A percentile compares a stretch with the other conserved stretches of the same genome.
Evolutionary conservation across 1,139 yeast species (phyloP).

Genomic region (Zygoascus hellenicus): DNA sequence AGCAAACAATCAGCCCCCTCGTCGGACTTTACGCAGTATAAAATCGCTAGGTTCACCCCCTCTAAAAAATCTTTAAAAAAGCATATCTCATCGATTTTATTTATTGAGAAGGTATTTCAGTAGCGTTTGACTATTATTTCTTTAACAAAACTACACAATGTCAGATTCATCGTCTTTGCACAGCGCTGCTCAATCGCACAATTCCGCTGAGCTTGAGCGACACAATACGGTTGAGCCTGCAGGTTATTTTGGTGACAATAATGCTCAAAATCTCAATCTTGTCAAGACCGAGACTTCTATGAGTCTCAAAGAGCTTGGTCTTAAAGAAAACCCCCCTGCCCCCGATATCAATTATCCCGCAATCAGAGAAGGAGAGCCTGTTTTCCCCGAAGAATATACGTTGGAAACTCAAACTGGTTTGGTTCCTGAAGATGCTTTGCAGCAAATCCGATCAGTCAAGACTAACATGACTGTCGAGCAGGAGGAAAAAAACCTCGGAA

Average conservation of each 20-base stretch:
- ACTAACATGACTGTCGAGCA: slow-evolving; percentile 9
- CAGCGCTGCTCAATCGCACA: background rate
- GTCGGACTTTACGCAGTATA: too few relatives aligned
- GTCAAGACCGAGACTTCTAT: slow-evolving; percentile 61
- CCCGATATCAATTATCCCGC: slow-evolving; percentile 57
- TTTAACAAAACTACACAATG: too few relatives aligned
- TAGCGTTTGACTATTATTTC: too few relatives aligned
- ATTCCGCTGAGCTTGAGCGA: slow-evolving; percentile 3
- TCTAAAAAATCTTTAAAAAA: too few relatives aligned
- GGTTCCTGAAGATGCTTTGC: slow-evolving; percentile 71
- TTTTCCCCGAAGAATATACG: slow-evolving; percentile 88
- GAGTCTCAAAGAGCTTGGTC: slow-evolving; percentile 58
- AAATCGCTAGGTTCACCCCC: too few relatives aligned
- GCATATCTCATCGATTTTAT: too few relatives aligned
- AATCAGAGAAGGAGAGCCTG: slow-evolving; percentile 39
- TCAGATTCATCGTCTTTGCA: too few relatives aligned
- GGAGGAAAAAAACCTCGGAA: slow-evolving; percentile 23
- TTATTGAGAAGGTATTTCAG: too few relatives aligned
- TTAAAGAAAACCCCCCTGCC: slow-evolving; percentile 46
- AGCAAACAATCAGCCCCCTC: too few relatives aligned
- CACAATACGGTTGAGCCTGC: slow-evolving; percentile 10
- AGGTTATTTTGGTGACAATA: slow-evolving; percentile 29
- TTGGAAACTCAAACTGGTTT: slow-evolving; percentile 82
- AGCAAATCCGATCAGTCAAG: slow-evolving; percentile 28
- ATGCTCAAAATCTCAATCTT: slow-evolving; percentile 3